Base-by-base conservation (phyloP, 192 early-diverging fungal species). In the Entomortierella parvispora region DNA sequence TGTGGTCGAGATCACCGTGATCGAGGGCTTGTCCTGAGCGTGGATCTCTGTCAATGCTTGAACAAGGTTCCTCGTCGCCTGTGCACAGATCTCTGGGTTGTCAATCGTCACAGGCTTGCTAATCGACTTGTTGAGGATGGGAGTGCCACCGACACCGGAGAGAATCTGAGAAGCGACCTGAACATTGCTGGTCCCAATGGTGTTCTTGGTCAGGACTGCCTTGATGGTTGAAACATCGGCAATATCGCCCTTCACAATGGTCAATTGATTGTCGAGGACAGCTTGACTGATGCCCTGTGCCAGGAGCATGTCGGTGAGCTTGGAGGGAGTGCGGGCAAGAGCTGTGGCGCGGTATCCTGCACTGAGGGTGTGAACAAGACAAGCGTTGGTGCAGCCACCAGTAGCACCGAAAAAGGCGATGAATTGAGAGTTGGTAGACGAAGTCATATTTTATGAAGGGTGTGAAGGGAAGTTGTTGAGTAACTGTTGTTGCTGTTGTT, bases 371-470 rank as follows among this genome's bases (percentile, higher is more conserved):
- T 75, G 71, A 28, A 49, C 58, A 26, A 75, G 50, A 28, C 56
- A 53, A 7, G 71, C 58, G 26, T 75, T 75, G 58, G 71, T 55
- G 63, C 71, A 75, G n/a, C 71, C 71, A 14, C 71, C 71, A 1
- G 71, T 75, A 26, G 71, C 71, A n/a, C 71, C 71, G 34, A 75
- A 75, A 58, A 66, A 75, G 28, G 71, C 71, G 29, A 75, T 42
- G 49, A 75, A 75, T 32, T 64, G 26, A n/a, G 7, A 28, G 33
- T 48, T 18, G 12, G 58, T 31, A 47, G 61, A 18, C 14, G 52
- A 40, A 29, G 53, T 42, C 32, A 47, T 46, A 12, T 37, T 68
- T 46, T 56, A n/a, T n/a, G n/a, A n/a, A n/a, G n/a, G n/a, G n/a
- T n/a, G n/a, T n/a, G n/a, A n/a, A n/a, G n/a, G n/a, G n/a, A n/a